These are phyloP conservation scores for Rhodotorula diobovata DNA, from an alignment of 768 basidiomycete species.

Conservation along the genomic window DNA sequence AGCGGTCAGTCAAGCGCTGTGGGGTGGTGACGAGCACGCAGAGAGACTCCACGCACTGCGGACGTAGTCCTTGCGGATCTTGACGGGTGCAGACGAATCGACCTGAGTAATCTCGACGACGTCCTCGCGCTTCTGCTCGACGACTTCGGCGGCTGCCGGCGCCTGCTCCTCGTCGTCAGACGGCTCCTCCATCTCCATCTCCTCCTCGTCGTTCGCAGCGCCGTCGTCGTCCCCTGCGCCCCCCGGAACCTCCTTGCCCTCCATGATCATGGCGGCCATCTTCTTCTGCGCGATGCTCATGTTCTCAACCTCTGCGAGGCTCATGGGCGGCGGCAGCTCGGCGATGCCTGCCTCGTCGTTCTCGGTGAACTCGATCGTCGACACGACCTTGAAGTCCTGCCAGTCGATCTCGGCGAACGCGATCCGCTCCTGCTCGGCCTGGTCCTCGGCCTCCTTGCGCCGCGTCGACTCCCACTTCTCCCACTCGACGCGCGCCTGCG, in stretches of 20 bases:
- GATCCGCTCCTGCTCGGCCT: conserved; percentile 86
- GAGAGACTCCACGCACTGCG: conserved; percentile 74
- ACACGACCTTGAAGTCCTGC: conserved; percentile 98
- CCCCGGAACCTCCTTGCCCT: conserved; percentile 52
- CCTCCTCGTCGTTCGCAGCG: conserved; percentile 56
- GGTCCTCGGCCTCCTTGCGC: conserved; percentile 79
- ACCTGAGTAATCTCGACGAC: conserved; percentile 32
- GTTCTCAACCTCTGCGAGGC: conserved; percentile 84
- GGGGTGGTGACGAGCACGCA: conserved; percentile 45
- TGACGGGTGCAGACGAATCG: conserved; percentile 74
- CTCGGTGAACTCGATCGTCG: conserved; percentile 94
- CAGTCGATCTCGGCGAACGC: conserved; percentile 98
- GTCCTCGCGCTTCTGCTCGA: conserved; percentile 21
- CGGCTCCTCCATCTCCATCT: not conserved
- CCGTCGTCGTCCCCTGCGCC: conserved; percentile 48
- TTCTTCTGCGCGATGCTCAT: conserved; percentile 96
- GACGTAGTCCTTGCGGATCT: conserved; percentile 93
- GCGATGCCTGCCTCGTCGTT: conserved; percentile 72
- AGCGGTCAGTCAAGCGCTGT: not conserved
- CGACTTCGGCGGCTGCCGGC: conserved; percentile 44
- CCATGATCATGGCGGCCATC: conserved; percentile 96
- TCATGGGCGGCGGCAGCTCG: conserved; percentile 95
- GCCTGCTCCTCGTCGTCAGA: not conserved
- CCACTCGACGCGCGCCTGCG: conserved; percentile 78
- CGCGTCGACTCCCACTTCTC: conserved; percentile 75